Evolutionary conservation across 2,329 filamentous ascomycete species (phyloP), one percentile per base, ranked within the genome.

Genomic region (Aspergillus novofumigatus): DNA sequence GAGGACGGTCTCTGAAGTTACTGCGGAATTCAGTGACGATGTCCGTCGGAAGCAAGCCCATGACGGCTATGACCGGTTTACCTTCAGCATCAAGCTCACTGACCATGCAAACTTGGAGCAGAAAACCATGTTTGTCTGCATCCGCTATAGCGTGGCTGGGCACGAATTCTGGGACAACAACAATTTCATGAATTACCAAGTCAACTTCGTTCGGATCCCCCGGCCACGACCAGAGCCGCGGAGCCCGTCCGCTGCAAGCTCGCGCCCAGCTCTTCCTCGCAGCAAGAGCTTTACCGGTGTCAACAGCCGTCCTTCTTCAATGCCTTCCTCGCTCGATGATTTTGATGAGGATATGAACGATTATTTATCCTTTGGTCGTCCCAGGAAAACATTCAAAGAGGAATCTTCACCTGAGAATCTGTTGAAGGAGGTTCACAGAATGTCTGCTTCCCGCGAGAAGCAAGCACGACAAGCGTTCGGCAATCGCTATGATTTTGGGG

Each of bases 141-240:
- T 97, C 52, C 89, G 91, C 52, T 99, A 97, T 75, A 85, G 79
- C 42, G 91, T 96, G 57, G 87, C 87, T 61, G 91, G 91, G 20
- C 83, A 88, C 60, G 93, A 97, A 67, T 90, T 86, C 74, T 99
- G 94, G 94, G 94, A 99, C 76, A 99, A 93, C 81, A 99, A 99
- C 73, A 80, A 81, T 65, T 79, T 81, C 29, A 84, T 86, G 75
- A 97, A 99, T 77, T 99, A 94, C 77, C 92, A 97, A 73, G 85
- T 97, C 54, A 92, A 96, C 73, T 99, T 99, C 78, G 81, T 82
- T 62, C 95, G 92, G 81, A 92, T 90, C 77, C 75, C 83, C 64
- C 83, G 89, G 59, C 78, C 83, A 20, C 81, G 82, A 66, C 85
- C 77, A 60, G 72, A 72, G 28, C 71, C 68, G 63, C 61, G 79